These are phyloP conservation scores for Neoboletus magnificus DNA, from an alignment of 768 basidiomycete species.

Conservation along the genomic window DNA sequence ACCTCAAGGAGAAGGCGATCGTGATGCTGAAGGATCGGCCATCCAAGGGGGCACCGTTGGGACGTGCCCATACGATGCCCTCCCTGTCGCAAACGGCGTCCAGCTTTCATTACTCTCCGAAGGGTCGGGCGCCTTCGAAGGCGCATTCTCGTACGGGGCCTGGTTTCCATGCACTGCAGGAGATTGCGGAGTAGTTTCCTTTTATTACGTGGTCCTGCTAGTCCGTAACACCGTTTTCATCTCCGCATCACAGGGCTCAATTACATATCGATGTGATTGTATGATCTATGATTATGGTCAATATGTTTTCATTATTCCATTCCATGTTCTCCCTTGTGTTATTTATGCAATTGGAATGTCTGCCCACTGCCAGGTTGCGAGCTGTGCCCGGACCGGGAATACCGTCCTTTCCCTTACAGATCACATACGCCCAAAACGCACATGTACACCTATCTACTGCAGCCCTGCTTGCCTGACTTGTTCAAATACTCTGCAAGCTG, in stretches of 20 bases:
- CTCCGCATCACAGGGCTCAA: neutral
- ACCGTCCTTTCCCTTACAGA: no score
- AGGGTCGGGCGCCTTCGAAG: neutral
- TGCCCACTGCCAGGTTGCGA: no score
- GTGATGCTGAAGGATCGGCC: constrained; percentile 1
- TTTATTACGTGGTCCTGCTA: neutral
- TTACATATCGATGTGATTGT: constrained; percentile 1
- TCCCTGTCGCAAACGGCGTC: neutral
- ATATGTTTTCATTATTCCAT: neutral
- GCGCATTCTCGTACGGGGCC: neutral
- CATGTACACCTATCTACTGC: no score
- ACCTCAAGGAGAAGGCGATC: constrained; percentile 1
- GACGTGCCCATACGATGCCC: constrained; percentile 20
- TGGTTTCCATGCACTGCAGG: constrained; percentile 6
- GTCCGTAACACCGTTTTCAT: neutral
- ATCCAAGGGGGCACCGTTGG: neutral
- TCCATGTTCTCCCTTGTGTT: neutral
- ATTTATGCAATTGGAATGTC: neutral
- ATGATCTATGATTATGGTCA: neutral
- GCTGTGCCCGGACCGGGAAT: no score
- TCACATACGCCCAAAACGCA: no score
- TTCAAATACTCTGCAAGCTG: neutral
- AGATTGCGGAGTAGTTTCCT: constrained; percentile 1
- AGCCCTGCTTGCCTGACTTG: neutral
- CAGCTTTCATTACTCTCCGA: neutral